Evolutionary conservation across 768 basidiomycete species (phyloP), one percentile per base, ranked within the genome.

Genomic region (Boletus reticulatus): DNA sequence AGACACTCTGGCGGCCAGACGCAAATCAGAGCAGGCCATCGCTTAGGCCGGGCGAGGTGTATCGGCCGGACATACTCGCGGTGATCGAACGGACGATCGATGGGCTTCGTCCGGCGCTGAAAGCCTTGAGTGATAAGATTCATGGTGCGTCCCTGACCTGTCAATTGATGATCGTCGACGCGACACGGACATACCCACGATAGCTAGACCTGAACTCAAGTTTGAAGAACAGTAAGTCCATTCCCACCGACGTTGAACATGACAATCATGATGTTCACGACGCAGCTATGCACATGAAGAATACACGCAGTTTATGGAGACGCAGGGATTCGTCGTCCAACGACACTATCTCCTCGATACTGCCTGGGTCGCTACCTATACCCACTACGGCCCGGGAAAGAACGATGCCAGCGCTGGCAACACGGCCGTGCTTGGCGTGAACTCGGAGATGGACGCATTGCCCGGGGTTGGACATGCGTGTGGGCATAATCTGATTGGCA

Each of bases 401-500:
- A 11, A 14, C 34, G 13, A 36, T 36, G 34, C 34, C 34, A 36
- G 8, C 38, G 6, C n/a, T 22, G n/a, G 14, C 4, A 39, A 36
- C 17, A 32, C n/a, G 10, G 32, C 44, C 1, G 58, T 55, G 11
- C 58, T 92, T 38, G 90, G 89, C 0, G 76, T 92, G 50, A 92
- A 92, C 68, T 91, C 89, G 32, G 90, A 92, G 78, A 85, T 85
- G 83, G 84, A 85, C 50, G 85, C 84, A 1, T 72, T 87, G 7
- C 70, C 70, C 36, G 74, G 80, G 1, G 73, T 84, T 37, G 83
- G 87, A 0, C 88, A 89, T 62, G 87, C 85, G 0, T 92, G 90
- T 61, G 89, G 90, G 1, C 90, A 92, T 63, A 92, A 92, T 60
- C 74, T 92, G 43, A 92, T 92, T 48, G 89, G 86, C 0, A 85